Conservation (phyloP, 495 filamentous ascomycete genomes). For the Trichoderma virens region DNA sequence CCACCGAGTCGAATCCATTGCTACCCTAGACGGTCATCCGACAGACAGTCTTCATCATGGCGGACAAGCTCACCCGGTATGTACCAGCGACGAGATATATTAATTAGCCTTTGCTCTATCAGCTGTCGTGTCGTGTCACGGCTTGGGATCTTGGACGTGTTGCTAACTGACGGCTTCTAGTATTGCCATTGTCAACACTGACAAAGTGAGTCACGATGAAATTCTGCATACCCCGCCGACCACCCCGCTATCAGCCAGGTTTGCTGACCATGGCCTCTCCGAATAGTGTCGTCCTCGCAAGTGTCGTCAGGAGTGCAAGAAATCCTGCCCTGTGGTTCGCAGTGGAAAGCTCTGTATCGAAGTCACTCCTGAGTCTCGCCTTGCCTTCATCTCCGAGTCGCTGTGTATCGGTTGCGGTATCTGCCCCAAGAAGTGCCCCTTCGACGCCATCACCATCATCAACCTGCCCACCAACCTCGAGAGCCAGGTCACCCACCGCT, state of each 20-base stretch:
- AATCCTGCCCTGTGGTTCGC: conserved; percentile 92
- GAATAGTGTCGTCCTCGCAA: conserved; percentile 43
- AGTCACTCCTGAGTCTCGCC: conserved; percentile 80
- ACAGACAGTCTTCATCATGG: conserved; percentile 47
- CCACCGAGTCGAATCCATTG: neutral
- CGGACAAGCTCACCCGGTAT: conserved; percentile 81
- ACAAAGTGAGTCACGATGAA: conserved; percentile 61
- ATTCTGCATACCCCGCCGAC: conserved; percentile 11
- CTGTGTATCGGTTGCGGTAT: conserved; percentile 98
- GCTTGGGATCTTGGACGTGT: neutral
- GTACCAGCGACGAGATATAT: conserved; percentile 12
- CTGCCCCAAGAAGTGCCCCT: conserved; percentile 98
- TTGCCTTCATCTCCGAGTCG: conserved; percentile 94
- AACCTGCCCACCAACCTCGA: conserved; percentile 98
- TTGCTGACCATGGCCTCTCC: neutral
- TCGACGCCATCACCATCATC: conserved; percentile 98
- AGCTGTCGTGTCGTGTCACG: neutral
- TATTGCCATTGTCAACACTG: conserved; percentile 93
- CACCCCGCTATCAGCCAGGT: conserved; percentile 10
- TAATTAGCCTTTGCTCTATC: neutral
- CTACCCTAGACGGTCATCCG: conserved; percentile 11
- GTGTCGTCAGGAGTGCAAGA: conserved; percentile 98
- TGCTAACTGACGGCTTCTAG: conserved; percentile 34
- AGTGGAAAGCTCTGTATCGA: conserved; percentile 97
- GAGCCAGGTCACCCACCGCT: conserved; percentile 93